phyloP scores from a whole-genome alignment of 139 green algal genomes.

The Closterium sp. region DNA sequence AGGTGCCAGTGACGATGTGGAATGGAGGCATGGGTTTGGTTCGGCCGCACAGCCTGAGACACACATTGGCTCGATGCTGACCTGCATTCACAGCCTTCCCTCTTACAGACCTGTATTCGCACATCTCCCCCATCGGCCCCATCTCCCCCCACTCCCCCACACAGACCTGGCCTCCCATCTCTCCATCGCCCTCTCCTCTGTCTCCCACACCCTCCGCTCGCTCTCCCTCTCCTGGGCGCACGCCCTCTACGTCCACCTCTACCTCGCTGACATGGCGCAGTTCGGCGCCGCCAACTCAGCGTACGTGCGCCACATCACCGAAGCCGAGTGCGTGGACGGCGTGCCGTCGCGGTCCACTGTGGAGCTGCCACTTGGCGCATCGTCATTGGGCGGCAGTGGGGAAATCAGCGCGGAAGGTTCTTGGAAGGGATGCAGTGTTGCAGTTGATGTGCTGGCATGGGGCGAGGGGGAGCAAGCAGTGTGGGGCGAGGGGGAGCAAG shows the following conservation, averaged over 20 bases:
- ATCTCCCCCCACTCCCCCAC: neutral
- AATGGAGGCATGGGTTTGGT: too few relatives aligned
- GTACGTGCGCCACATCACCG: constrained; percentile 65
- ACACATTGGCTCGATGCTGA: too few relatives aligned
- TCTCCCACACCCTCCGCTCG: constrained; percentile 44
- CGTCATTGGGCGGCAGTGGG: neutral
- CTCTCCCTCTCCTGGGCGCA: constrained; percentile 54
- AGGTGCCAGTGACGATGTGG: too few relatives aligned
- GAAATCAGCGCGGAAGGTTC: neutral
- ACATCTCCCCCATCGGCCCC: too few relatives aligned
- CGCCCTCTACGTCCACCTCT: constrained; percentile 82
- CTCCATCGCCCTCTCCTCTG: constrained; percentile 1
- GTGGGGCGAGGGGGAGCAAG: too few relatives aligned
- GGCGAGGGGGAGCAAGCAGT: too few relatives aligned
- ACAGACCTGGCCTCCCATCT: constrained; percentile 11
- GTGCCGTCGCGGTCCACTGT: constrained; percentile 58
- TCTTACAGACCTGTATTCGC: too few relatives aligned
- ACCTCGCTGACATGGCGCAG: constrained; percentile 80
- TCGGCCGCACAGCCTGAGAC: too few relatives aligned
- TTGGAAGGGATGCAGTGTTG: constrained; percentile 1
- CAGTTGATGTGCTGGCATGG: constrained; percentile 55
- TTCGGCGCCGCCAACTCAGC: constrained; percentile 83
- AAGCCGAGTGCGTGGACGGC: constrained; percentile 37
- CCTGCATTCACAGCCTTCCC: too few relatives aligned
- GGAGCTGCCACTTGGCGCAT: constrained; percentile 50